phyloP scores from a whole-genome alignment of 2,329 filamentous ascomycete genomes.

The Gremmenia infestans region DNA sequence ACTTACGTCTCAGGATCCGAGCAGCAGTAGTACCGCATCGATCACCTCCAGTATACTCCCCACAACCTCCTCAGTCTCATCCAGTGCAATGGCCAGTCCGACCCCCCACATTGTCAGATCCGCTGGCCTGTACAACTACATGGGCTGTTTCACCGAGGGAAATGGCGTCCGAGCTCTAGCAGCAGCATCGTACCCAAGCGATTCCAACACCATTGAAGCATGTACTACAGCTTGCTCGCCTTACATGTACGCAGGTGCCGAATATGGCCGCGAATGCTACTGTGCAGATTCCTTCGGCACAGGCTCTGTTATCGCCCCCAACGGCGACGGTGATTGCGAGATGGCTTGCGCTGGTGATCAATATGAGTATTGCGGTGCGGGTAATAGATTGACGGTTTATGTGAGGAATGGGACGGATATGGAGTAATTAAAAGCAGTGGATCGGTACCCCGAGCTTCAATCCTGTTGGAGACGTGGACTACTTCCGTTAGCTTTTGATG shows the following conservation, averaged over 20 bases:
- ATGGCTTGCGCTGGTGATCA: conserved; percentile 25
- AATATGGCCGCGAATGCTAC: conserved; percentile 33
- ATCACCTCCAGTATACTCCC: background rate
- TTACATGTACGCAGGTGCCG: conserved; percentile 38
- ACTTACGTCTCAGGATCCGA: conserved; percentile 28
- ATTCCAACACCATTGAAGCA: conserved; percentile 12
- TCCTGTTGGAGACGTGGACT: background rate
- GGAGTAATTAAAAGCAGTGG: background rate
- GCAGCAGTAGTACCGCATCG: conserved; percentile 3
- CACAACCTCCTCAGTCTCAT: background rate
- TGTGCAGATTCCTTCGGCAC: conserved; percentile 27
- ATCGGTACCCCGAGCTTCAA: background rate
- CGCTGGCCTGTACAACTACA: conserved; percentile 17
- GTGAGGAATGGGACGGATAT: conserved; percentile 9
- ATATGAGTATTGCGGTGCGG: conserved; percentile 31
- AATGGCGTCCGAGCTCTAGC: conserved; percentile 10
- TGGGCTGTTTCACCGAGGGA: conserved; percentile 23
- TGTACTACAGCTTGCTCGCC: conserved; percentile 17
- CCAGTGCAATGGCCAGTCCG: conserved; percentile 8
- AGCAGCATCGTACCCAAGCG: conserved; percentile 9
- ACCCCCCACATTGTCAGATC: conserved; percentile 18
- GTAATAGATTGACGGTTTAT: conserved; percentile 26
- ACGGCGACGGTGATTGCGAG: conserved; percentile 14
- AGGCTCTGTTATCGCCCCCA: conserved; percentile 7
- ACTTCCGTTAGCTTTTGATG: too few relatives aligned